Evolutionary conservation across 2,329 filamentous ascomycete species (phyloP), one percentile per base, ranked within the genome.

Genomic region (Grosmannia huntii): DNA sequence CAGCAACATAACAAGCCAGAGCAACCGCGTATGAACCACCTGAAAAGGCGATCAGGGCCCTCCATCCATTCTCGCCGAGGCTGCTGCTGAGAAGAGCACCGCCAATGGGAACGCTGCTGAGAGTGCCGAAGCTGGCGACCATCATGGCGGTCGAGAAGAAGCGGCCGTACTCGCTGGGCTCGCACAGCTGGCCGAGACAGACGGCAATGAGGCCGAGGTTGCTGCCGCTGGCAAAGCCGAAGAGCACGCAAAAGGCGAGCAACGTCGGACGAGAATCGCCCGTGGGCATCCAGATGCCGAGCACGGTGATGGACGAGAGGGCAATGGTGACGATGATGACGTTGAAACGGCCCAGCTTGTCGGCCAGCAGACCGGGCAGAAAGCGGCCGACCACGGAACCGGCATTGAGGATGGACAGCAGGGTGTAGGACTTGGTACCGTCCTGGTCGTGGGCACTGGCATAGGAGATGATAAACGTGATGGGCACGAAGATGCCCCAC

Each of bases 191-290:
- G 1, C 88, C 87, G 0, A 95, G 78, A 63, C 89, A 94, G 0
- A 95, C 89, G 0, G 90, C 89, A 0, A 87, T 86, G 28, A 95
- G 69, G 0, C 82, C 84, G 61, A 95, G 85, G 64, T 91, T 91
- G 62, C 83, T 86, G 5, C 90, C 90, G 57, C 84, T 88, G 1
- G 83, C 85, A 64, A 95, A 89, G 1, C 90, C 90, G 69, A 95
- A 92, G 1, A 89, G 66, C 2, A 89, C 72, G 0, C 81, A 77
- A 64, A 89, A 95, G 1, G 81, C 76, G 57, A 90, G 77, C 1
- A 89, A 74, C 53, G 89, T 67, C 0, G 78, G 68, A n/a, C 76
- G 68, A 1, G 73, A 80, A 41, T 73, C 69, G 0, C 77, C 75
- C 0, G 77, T 75, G 0, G 79, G 88, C 23, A 95, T 76, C 89